A percentile compares a stretch with the other conserved stretches of the same genome.
Evolutionary conservation across 768 basidiomycete species (phyloP).

Genomic region (Crucibulum laeve): DNA sequence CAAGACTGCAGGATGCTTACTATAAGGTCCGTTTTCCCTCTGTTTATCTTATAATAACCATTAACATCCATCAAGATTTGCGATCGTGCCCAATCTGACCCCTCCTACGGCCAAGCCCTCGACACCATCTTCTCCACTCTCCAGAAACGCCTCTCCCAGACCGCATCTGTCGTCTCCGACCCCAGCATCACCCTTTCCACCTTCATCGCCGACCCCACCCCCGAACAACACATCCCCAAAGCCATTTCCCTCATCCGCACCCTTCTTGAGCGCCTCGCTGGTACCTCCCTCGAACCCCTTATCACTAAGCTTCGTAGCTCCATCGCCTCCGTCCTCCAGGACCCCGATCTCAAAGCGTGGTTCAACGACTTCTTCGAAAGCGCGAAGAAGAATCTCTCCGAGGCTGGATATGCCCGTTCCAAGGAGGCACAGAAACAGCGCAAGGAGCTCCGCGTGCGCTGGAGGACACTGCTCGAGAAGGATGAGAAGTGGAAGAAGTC

Average conservation of each 20-base stretch:
- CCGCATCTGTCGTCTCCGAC: slow-evolving; percentile 44
- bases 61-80: slow-evolving; percentile 37
- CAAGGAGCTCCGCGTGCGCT: slow-evolving; percentile 42
- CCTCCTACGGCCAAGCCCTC: slow-evolving; percentile 53
- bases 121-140: slow-evolving; percentile 52
- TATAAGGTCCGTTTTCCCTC: slow-evolving; percentile 34
- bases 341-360: slow-evolving; percentile 49
- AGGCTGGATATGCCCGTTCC: slow-evolving; percentile 48
- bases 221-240: slow-evolving; percentile 55
- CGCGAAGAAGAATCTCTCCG: slow-evolving; percentile 40
- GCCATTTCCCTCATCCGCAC: slow-evolving; percentile 46
- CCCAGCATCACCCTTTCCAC: slow-evolving; percentile 45
- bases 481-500: slow-evolving; percentile 52
- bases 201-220: slow-evolving; percentile 59
- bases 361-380: slow-evolving; percentile 49
- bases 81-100: slow-evolving; percentile 60
- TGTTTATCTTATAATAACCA: neutral
- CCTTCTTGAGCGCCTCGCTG: slow-evolving; percentile 48
- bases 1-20: slow-evolving; percentile 46
- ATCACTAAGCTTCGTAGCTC: slow-evolving; percentile 35
- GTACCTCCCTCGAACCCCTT: slow-evolving; percentile 47
- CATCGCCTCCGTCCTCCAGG: slow-evolving; percentile 45
- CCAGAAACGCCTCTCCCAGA: slow-evolving; percentile 51
- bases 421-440: slow-evolving; percentile 39
- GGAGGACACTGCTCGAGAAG: slow-evolving; percentile 43